phyloP scores from a whole-genome alignment of 2,329 filamentous ascomycete genomes.

The Alternaria longipes region DNA sequence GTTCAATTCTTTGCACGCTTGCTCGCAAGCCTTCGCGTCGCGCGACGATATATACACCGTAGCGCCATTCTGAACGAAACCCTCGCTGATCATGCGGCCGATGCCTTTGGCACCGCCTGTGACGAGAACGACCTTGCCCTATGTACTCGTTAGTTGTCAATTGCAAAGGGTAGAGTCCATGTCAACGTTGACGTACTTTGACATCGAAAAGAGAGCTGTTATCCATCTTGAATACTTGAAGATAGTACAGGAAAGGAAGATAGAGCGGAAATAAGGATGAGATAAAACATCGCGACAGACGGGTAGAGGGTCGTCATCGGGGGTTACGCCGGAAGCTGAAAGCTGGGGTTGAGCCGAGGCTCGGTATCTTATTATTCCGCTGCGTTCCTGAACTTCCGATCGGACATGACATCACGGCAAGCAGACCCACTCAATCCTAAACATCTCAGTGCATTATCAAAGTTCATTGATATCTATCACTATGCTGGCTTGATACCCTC shows the following conservation, averaged over 20 bases:
- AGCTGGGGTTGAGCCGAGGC: conserved; percentile 42
- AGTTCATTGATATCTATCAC: not conserved
- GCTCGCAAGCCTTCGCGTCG: conserved; percentile 68
- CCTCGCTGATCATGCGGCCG: conserved; percentile 73
- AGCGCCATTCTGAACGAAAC: conserved; percentile 70
- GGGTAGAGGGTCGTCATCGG: conserved; percentile 17
- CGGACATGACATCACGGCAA: not conserved
- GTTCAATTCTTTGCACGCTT: conserved; percentile 67
- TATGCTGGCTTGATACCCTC: not conserved
- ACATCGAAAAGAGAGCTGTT: conserved; percentile 49
- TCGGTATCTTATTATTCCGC: conserved; percentile 20
- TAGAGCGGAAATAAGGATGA: not conserved
- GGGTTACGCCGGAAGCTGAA: conserved; percentile 16
- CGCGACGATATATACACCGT: conserved; percentile 76
- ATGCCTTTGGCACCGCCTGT: conserved; percentile 66
- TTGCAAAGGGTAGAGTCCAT: not conserved
- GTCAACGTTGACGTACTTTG: conserved; percentile 33
- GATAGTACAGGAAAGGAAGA: not conserved
- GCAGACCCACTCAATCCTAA: not conserved
- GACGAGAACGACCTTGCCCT: conserved; percentile 58
- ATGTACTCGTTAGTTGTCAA: not conserved
- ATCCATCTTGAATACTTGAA: conserved; percentile 41
- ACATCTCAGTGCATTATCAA: not conserved
- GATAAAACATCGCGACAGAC: conserved; percentile 13
- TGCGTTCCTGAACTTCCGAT: not conserved